Evolutionary conservation across 139 green algal species (phyloP).

Genomic region (Volvox reticuliferus): DNA sequence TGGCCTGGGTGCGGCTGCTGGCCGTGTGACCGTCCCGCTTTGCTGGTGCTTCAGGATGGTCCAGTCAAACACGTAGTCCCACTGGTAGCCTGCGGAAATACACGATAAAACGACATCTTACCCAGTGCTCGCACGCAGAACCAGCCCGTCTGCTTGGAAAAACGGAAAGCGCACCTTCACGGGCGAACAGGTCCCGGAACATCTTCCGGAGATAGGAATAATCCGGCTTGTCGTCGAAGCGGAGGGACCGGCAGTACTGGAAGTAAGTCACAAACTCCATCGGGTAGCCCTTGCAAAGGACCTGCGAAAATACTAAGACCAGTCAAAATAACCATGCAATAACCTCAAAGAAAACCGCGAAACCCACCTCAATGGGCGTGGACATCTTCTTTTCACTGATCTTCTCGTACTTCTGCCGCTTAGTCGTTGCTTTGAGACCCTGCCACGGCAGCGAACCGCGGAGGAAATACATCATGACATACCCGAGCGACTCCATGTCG

Average conservation of each 20-base stretch:
- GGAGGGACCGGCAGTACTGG: slow-evolving; percentile 88
- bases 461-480: slow-evolving; percentile 98
- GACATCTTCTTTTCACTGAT: slow-evolving; percentile 99
- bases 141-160: no score
- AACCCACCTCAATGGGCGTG: slow-evolving; percentile 93
- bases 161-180: slow-evolving; percentile 77
- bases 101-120: no score
- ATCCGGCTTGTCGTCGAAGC: slow-evolving; percentile 99
- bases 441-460: slow-evolving; percentile 97
- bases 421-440: slow-evolving; percentile 95
- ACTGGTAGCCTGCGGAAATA: slow-evolving; percentile 89
- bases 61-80: slow-evolving; percentile 99
- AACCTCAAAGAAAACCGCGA: neutral
- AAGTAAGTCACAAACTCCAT: slow-evolving; percentile 98
- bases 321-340: neutral
- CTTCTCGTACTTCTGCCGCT: slow-evolving; percentile 99
- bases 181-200: slow-evolving; percentile 98
- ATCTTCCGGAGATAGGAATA: slow-evolving; percentile 99
- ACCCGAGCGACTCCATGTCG: slow-evolving; percentile 95
- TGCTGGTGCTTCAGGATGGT: slow-evolving; percentile 98
- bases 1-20: neutral
- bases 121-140: no score
- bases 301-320: neutral
- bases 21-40: slow-evolving; percentile 38
- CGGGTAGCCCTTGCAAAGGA: slow-evolving; percentile 97